phyloP scores from a whole-genome alignment of 306 rosid genomes.

The Glycine soja region DNA sequence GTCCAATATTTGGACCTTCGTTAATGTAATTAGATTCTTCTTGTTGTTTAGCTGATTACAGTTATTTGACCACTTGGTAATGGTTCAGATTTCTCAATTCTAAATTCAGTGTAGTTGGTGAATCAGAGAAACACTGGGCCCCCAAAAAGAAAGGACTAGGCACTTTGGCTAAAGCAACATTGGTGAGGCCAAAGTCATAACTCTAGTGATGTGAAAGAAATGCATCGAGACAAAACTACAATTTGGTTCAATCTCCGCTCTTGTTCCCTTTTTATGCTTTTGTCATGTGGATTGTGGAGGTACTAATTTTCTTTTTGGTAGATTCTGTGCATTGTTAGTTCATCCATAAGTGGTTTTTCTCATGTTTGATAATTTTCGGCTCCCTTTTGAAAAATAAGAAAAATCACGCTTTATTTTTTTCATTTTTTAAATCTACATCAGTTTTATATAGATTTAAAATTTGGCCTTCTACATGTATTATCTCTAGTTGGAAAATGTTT shows the following conservation, averaged over 20 bases:
- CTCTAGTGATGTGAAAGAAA: constrained; percentile 20
- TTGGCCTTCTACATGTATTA: neutral
- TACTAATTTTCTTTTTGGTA: neutral
- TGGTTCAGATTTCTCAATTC: constrained; percentile 35
- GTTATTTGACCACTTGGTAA: constrained; percentile 44
- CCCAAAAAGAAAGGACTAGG: constrained; percentile 44
- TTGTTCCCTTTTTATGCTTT: neutral
- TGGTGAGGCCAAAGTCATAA: constrained; percentile 43
- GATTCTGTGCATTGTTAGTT: neutral
- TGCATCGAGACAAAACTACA: neutral
- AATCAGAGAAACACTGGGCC: constrained; percentile 36
- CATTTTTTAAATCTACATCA: too few relatives aligned
- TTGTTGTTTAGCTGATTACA: constrained; percentile 30
- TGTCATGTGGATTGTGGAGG: neutral
- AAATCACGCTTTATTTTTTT: too few relatives aligned
- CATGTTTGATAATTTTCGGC: neutral
- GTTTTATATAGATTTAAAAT: too few relatives aligned
- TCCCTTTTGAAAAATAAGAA: too few relatives aligned
- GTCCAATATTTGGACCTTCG: constrained; percentile 38
- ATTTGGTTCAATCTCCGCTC: neutral
- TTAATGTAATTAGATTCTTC: constrained; percentile 37
- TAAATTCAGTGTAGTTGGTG: constrained; percentile 20
- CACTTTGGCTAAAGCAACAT: constrained; percentile 24
- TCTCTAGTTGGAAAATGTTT: neutral
- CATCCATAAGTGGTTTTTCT: neutral